Percentiles rank a stretch among this genome's conserved stretches.
Evolutionary conservation across 495 filamentous ascomycete species (phyloP).

Genomic region (Hyaloscypha variabilis): DNA sequence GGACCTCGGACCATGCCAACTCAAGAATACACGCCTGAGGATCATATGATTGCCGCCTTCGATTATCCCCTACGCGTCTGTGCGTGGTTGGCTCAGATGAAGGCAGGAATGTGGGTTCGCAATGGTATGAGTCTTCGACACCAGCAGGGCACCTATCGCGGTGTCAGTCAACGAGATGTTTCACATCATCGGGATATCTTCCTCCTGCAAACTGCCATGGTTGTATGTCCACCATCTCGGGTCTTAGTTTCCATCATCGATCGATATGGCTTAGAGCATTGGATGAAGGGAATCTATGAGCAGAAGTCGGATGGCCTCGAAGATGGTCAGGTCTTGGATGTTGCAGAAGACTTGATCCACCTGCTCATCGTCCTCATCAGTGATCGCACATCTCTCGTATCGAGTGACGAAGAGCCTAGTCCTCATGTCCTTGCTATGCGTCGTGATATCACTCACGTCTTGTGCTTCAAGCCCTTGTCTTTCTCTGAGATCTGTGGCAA

Average conservation of each 20-base stretch:
- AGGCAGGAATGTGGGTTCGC: slow-evolving; percentile 96
- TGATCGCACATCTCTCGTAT: slow-evolving; percentile 80
- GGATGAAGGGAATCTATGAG: slow-evolving; percentile 82
- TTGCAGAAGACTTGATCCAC: slow-evolving; percentile 95
- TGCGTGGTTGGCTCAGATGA: slow-evolving; percentile 97
- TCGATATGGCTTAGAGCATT: slow-evolving; percentile 85
- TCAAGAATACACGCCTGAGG: slow-evolving; percentile 60
- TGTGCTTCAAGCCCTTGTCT: slow-evolving; percentile 94
- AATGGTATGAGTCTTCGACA: slow-evolving; percentile 95
- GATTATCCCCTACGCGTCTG: slow-evolving; percentile 93
- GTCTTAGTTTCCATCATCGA: slow-evolving; percentile 91
- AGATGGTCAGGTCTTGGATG: slow-evolving; percentile 82
- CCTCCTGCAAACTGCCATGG: slow-evolving; percentile 86
- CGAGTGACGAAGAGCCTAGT: slow-evolving; percentile 64
- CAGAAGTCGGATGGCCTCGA: slow-evolving; percentile 69
- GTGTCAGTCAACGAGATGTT: slow-evolving; percentile 84
- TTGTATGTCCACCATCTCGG: slow-evolving; percentile 79
- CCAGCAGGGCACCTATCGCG: slow-evolving; percentile 90
- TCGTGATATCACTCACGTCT: slow-evolving; percentile 86
- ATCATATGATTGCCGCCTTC: slow-evolving; percentile 84
- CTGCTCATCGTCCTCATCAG: slow-evolving; percentile 88
- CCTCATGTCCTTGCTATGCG: slow-evolving; percentile 73
- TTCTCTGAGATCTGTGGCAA: slow-evolving; percentile 86
- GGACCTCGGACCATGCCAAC: slow-evolving; percentile 53
- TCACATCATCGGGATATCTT: slow-evolving; percentile 95